Evolutionary conservation across 2,329 filamentous ascomycete species (phyloP).

Genomic region (Ophiosphaerella herpotricha): DNA sequence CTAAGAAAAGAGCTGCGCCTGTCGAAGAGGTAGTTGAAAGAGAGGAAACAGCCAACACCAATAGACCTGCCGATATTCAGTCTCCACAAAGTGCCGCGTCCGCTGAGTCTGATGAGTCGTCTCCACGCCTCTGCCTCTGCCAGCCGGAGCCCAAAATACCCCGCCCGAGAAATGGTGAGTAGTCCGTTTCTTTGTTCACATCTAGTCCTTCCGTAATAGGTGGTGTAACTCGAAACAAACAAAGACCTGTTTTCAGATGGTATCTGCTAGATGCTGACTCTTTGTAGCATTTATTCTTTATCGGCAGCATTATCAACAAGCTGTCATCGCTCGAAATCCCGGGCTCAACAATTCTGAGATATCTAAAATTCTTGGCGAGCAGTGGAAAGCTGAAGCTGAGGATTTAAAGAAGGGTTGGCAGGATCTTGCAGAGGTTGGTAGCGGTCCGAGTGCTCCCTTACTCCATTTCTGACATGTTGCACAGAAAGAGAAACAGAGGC

Average conservation of each 20-base stretch:
- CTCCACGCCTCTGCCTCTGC: slow-evolving; percentile 67
- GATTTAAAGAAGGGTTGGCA: slow-evolving; percentile 87
- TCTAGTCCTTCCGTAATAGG: slow-evolving; percentile 8
- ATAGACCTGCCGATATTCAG: slow-evolving; percentile 25
- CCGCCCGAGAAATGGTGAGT: slow-evolving; percentile 71
- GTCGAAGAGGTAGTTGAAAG: slow-evolving; percentile 23
- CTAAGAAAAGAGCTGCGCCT: slow-evolving; percentile 31
- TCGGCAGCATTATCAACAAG: slow-evolving; percentile 86
- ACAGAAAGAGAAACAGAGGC: slow-evolving; percentile 84
- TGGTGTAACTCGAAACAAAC: slow-evolving; percentile 18
- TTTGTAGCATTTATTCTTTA: slow-evolving; percentile 92
- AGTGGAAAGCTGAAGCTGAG: slow-evolving; percentile 80
- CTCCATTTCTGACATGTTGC: slow-evolving; percentile 16
- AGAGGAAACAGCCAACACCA: slow-evolving; percentile 13
- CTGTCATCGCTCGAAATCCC: slow-evolving; percentile 81
- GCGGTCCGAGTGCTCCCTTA: not conserved
- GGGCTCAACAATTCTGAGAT: slow-evolving; percentile 93
- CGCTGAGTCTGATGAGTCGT: slow-evolving; percentile 33
- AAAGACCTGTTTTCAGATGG: slow-evolving; percentile 40
- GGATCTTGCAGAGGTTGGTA: slow-evolving; percentile 73
- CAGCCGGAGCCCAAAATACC: slow-evolving; percentile 74
- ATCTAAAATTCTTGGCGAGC: slow-evolving; percentile 92
- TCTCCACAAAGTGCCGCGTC: slow-evolving; percentile 35
- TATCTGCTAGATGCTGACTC: slow-evolving; percentile 29
- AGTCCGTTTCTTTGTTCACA: slow-evolving; percentile 26